Percentiles rank a stretch among this genome's conserved stretches.
These are phyloP conservation scores for Lupinus albus DNA, from an alignment of 306 rosid species.

Conservation along the genomic window DNA sequence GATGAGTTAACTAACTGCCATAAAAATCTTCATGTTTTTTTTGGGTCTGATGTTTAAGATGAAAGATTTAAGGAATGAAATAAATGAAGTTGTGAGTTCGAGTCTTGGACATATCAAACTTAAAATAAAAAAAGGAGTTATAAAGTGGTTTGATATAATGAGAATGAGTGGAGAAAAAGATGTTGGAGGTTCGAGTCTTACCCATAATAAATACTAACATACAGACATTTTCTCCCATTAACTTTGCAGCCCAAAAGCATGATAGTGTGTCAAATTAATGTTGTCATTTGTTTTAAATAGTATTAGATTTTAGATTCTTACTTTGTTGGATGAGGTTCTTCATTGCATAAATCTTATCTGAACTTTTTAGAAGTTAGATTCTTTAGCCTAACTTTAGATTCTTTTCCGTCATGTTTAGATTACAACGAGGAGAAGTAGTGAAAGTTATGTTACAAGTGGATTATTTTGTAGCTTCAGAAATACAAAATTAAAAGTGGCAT, in stretches of 20 bases:
- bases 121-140: too few species aligned
- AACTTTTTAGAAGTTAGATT: neutral
- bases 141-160: too few species aligned
- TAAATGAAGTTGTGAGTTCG: too few species aligned
- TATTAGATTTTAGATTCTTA: constrained; percentile 20
- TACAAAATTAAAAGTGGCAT: neutral
- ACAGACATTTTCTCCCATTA: too few species aligned
- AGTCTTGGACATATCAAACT: too few species aligned
- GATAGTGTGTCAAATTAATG: neutral
- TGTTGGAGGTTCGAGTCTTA: too few species aligned
- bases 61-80: too few species aligned
- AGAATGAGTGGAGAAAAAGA: too few species aligned
- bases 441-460: constrained; percentile 21
- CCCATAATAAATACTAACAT: too few species aligned
- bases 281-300: neutral
- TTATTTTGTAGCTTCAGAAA: constrained; percentile 20
- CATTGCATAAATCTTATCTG: neutral
- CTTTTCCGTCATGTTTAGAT: constrained; percentile 2
- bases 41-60: too few species aligned
- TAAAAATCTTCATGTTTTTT: too few species aligned
- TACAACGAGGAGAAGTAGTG: neutral
- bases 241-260: constrained; percentile 11
- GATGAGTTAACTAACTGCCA: too few species aligned
- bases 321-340: neutral
- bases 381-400: neutral